Conservation (phyloP, 2,329 filamentous ascomycete species). For the Niveomyces coronatus region DNA sequence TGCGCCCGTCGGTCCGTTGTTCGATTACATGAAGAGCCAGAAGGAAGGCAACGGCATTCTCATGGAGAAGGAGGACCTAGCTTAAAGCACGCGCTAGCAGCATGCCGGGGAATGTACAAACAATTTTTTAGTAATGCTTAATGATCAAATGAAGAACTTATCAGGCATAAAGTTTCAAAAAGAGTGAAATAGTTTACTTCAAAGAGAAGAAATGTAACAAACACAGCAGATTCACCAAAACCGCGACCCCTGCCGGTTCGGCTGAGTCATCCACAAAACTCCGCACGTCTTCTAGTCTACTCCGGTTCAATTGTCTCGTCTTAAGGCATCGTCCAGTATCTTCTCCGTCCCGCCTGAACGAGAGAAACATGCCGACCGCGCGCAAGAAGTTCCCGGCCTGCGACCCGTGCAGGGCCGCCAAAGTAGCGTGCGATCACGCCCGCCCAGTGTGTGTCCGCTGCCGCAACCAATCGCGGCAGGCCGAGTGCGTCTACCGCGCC, state of each 20-base stretch:
- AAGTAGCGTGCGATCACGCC: constrained; percentile 18
- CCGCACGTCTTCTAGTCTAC: too few relatives aligned
- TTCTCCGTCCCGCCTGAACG: background rate
- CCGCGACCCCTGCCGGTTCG: too few relatives aligned
- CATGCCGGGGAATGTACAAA: background rate
- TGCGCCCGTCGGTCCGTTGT: constrained; percentile 16
- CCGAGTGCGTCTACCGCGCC: constrained; percentile 12
- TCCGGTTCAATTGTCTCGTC: too few relatives aligned
- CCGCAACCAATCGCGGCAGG: constrained; percentile 8
- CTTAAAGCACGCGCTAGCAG: background rate
- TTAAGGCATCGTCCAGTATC: background rate
- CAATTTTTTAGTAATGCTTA: too few relatives aligned
- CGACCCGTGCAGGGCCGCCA: constrained; percentile 19
- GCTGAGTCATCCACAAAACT: too few relatives aligned
- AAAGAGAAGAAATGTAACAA: too few relatives aligned
- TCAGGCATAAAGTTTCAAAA: too few relatives aligned
- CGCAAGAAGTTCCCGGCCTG: constrained; percentile 14
- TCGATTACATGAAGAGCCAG: constrained; percentile 11
- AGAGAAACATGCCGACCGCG: constrained; percentile 4
- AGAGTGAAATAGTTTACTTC: background rate
- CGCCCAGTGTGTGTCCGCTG: constrained; percentile 19
- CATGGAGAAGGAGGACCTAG: constrained; percentile 3
- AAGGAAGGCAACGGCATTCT: constrained; percentile 9
- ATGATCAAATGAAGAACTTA: too few relatives aligned
- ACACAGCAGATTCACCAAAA: too few relatives aligned